Conservation (phyloP, 768 basidiomycete genomes). For the Tubosaeta brunneosetosa region DNA sequence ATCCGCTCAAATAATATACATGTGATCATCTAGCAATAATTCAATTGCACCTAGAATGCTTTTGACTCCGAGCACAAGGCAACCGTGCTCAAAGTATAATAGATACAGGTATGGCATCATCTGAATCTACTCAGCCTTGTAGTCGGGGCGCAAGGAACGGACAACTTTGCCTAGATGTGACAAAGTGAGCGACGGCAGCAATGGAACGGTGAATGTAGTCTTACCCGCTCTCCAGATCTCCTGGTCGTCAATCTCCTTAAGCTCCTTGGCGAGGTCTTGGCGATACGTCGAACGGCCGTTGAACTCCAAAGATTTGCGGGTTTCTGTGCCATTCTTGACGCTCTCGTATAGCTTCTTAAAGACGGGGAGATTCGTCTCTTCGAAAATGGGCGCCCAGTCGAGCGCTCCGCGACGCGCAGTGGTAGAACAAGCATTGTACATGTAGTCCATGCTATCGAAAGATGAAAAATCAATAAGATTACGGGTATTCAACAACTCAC, state of each 20-base stretch:
- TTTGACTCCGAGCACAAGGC: conserved; percentile 18
- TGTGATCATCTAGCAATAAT: conserved; percentile 5
- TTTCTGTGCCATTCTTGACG: conserved; percentile 94
- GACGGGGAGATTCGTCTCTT: conserved; percentile 89
- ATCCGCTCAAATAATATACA: conserved; percentile 15
- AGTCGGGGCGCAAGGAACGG: conserved; percentile 81
- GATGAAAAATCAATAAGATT: neutral
- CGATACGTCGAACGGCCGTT: conserved; percentile 92
- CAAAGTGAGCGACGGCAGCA: conserved; percentile 5
- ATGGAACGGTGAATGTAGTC: conserved; percentile 20
- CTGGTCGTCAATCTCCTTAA: conserved; percentile 93
- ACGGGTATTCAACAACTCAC: conserved; percentile 36
- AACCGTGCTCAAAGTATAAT: conserved; percentile 7
- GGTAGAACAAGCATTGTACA: conserved; percentile 99
- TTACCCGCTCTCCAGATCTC: conserved; percentile 96
- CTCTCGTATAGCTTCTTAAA: conserved; percentile 95
- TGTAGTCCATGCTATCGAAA: conserved; percentile 86
- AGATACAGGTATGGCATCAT: conserved; percentile 13
- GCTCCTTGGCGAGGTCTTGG: conserved; percentile 85
- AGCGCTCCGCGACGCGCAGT: conserved; percentile 98
- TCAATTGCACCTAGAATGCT: conserved; percentile 24
- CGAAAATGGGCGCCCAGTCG: conserved; percentile 98
- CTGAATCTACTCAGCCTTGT: conserved; percentile 54
- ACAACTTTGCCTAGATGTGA: conserved; percentile 70
- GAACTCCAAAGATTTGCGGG: conserved; percentile 94